A percentile compares a stretch with the other conserved stretches of the same genome.
Conservation (phyloP, 192 early-diverging fungal species). For the Backusella psychrophila region DNA sequence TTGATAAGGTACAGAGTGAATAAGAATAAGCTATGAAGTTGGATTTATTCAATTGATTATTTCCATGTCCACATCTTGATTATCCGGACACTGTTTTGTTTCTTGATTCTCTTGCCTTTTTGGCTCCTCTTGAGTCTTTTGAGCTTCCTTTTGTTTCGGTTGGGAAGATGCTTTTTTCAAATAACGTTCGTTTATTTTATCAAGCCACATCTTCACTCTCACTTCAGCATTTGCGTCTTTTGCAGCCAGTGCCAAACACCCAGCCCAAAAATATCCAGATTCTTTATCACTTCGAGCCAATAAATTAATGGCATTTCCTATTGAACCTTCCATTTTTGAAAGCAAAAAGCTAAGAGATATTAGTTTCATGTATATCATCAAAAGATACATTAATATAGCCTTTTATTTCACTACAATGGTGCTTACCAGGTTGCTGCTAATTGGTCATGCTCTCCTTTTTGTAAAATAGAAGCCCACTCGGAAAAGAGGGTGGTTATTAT, state of each 20-base stretch:
- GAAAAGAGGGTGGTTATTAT: constrained; percentile 21
- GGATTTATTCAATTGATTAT: neutral
- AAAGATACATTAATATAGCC: neutral
- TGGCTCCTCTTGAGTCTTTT: neutral
- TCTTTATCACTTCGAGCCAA: constrained; percentile 10
- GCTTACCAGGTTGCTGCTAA: constrained; percentile 32
- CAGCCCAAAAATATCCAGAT: constrained; percentile 8
- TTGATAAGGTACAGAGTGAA: neutral
- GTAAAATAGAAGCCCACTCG: constrained; percentile 29
- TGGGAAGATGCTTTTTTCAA: neutral
- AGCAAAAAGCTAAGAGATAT: neutral
- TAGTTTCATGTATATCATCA: neutral
- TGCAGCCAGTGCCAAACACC: neutral
- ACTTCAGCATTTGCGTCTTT: neutral
- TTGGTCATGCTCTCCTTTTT: constrained; percentile 22
- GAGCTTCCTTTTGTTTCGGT: neutral
- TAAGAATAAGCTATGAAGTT: neutral
- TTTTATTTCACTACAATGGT: neutral
- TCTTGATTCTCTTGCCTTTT: neutral
- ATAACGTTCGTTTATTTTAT: neutral
- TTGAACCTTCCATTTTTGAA: constrained; percentile 1
- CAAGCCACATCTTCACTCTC: neutral
- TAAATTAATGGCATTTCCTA: constrained; percentile 4
- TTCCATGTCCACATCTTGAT: neutral
- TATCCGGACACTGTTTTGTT: neutral